These are phyloP conservation scores for Pulveroboletus frians DNA, from an alignment of 768 basidiomycete genomes.

Conservation along the genomic window DNA sequence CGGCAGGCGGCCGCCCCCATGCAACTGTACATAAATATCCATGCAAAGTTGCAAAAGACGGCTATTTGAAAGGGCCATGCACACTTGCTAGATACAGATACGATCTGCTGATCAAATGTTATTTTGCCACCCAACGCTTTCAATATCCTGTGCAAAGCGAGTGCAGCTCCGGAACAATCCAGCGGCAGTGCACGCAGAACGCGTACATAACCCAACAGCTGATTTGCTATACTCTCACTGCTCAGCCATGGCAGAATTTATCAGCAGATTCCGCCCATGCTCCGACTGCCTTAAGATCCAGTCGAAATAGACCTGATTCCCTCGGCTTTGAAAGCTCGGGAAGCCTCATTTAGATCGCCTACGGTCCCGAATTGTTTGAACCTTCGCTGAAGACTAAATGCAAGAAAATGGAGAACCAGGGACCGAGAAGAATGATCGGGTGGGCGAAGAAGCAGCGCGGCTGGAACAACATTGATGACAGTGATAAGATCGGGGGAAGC, in stretches of 20 bases:
- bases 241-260: neutral
- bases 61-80: neutral
- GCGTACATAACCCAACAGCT: too few relatives aligned
- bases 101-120: conserved; percentile 4
- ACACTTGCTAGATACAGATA: neutral
- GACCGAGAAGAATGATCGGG: neutral
- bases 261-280: neutral
- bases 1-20: neutral
- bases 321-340: neutral
- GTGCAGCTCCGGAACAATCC: neutral
- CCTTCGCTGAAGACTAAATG: neutral
- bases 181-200: conserved; percentile 6
- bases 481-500: neutral
- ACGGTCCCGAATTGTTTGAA: neutral
- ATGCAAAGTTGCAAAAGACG: neutral
- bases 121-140: conserved; percentile 3
- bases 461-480: neutral
- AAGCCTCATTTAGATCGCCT: neutral
- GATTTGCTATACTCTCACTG: neutral
- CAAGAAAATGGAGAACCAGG: neutral
- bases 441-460: neutral
- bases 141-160: neutral
- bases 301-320: neutral
- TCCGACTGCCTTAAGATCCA: neutral
- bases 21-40: neutral